These are phyloP conservation scores for Yamadazyma atmosphaerica DNA, from an alignment of 1,139 yeast genomes.

Conservation along the genomic window DNA sequence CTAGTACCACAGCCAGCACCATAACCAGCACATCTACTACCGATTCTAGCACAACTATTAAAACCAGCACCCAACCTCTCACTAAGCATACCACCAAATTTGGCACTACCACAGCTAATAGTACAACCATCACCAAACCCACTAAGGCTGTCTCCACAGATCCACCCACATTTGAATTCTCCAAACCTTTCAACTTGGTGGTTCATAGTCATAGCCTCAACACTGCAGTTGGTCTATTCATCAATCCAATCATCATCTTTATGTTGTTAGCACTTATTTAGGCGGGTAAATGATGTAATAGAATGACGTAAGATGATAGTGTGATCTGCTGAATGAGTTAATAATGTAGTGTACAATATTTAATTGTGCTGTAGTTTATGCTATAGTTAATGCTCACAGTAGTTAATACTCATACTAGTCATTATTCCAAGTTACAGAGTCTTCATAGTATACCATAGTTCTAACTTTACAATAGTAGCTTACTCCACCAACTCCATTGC, in stretches of 20 bases:
- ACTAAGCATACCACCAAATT: too few species aligned
- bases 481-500: too few species aligned
- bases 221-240: background rate
- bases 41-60: background rate
- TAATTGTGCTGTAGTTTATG: too few species aligned
- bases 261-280: background rate
- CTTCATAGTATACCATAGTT: too few species aligned
- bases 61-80: background rate
- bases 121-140: background rate
- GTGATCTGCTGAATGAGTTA: too few species aligned
- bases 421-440: background rate
- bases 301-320: too few species aligned
- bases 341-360: too few species aligned
- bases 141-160: background rate
- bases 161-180: conserved; percentile 5
- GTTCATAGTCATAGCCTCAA: conserved; percentile 5
- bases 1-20: background rate
- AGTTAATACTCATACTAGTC: too few species aligned
- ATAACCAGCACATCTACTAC: background rate
- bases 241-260: background rate
- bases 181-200: conserved; percentile 6
- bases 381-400: too few species aligned
- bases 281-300: too few species aligned
- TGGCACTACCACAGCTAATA: background rate
- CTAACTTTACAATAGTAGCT: too few species aligned